These are phyloP conservation scores for Claviceps citrina DNA, from an alignment of 2,329 filamentous ascomycete genomes.

Conservation along the genomic window DNA sequence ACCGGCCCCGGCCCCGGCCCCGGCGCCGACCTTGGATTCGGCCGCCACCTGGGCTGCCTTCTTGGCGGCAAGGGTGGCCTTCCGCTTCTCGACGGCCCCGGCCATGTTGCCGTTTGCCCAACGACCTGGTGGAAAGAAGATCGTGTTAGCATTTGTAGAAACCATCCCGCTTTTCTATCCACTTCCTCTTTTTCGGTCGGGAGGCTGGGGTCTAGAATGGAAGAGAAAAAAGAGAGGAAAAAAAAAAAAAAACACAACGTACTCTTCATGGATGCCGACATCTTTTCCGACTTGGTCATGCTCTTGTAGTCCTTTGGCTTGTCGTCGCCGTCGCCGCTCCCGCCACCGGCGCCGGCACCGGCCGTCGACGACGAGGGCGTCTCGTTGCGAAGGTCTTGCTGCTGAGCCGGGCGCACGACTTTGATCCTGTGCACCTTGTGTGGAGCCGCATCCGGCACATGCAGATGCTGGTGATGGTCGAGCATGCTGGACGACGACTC, in stretches of 20 bases:
- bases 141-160: slow-evolving; percentile 13
- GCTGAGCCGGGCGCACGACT: slow-evolving; percentile 20
- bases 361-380: slow-evolving; percentile 14
- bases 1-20: slow-evolving; percentile 21
- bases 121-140: slow-evolving; percentile 25
- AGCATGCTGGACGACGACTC: slow-evolving; percentile 8
- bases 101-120: slow-evolving; percentile 48
- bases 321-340: slow-evolving; percentile 27
- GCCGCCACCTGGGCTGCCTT: slow-evolving; percentile 33
- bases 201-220: too few relatives aligned
- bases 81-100: slow-evolving; percentile 43
- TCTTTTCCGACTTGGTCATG: slow-evolving; percentile 51
- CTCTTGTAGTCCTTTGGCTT: slow-evolving; percentile 38
- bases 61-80: slow-evolving; percentile 43
- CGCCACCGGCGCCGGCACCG: too few relatives aligned
- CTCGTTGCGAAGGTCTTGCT: slow-evolving; percentile 15
- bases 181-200: too few relatives aligned
- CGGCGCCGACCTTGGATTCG: slow-evolving; percentile 20
- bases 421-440: slow-evolving; percentile 25
- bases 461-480: too few relatives aligned
- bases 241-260: too few relatives aligned
- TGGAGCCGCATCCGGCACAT: slow-evolving; percentile 11
- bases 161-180: too few relatives aligned
- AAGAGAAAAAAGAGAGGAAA: too few relatives aligned
- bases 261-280: slow-evolving; percentile 52